Evolutionary conservation across 768 basidiomycete species (phyloP).

Genomic region (Suillus sp.): DNA sequence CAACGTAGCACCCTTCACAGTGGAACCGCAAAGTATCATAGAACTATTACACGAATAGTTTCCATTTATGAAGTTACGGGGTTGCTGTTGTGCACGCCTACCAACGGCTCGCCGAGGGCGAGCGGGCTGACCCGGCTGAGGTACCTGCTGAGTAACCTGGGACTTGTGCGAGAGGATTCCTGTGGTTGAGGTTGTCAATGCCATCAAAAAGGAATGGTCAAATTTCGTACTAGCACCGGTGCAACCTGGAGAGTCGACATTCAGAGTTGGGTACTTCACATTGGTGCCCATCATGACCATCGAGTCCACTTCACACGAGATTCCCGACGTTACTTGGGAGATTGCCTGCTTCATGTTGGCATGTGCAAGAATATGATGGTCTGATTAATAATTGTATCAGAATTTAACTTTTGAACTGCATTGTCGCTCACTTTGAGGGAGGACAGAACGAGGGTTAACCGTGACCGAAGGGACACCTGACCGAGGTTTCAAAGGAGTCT

Average conservation of each 20-base stretch:
- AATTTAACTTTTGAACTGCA: no score
- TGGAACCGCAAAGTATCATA: neutral
- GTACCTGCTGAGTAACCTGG: neutral
- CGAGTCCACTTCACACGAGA: neutral
- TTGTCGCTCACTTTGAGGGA: neutral
- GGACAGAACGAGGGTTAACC: neutral
- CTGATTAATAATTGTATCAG: neutral
- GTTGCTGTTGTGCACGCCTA: slow-evolving; percentile 1
- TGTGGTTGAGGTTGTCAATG: neutral
- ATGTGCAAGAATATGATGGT: neutral
- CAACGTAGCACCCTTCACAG: neutral
- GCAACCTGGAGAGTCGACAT: neutral
- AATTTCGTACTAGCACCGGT: slow-evolving; percentile 1
- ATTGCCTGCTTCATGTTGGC: neutral
- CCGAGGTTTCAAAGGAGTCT: neutral
- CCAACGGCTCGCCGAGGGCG: neutral
- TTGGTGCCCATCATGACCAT: neutral
- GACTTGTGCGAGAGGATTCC: neutral
- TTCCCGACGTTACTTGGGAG: neutral
- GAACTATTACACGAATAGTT: neutral
- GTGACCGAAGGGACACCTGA: neutral
- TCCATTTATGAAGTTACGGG: neutral
- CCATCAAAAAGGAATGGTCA: neutral
- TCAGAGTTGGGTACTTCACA: neutral
- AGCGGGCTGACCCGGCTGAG: slow-evolving; percentile 1